These are phyloP conservation scores for Yamadazyma kanchanaburiensis DNA, from an alignment of 1,139 yeast species.

Conservation along the genomic window DNA sequence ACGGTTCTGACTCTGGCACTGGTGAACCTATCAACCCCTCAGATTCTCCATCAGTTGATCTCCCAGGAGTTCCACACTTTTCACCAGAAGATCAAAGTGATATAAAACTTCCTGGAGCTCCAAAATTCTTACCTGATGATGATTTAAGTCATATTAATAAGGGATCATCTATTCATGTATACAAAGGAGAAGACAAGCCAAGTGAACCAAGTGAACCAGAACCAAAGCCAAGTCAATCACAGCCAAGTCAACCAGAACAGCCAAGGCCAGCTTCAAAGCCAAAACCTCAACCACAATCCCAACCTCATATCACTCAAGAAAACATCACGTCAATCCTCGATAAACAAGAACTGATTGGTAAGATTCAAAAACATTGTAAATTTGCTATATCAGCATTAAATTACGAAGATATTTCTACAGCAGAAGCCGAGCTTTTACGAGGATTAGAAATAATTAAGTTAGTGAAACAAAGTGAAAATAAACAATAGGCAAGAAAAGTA, in stretches of 20 bases:
- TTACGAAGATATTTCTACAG: conserved; percentile 84
- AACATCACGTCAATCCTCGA: conserved; percentile 51
- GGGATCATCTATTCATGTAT: conserved; percentile 36
- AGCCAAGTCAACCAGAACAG: background rate
- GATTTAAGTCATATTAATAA: conserved; percentile 38
- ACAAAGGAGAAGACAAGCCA: conserved; percentile 25
- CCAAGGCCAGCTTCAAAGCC: conserved; percentile 3
- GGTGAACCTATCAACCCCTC: conserved; percentile 22
- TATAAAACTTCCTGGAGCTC: conserved; percentile 40
- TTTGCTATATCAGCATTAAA: conserved; percentile 92
- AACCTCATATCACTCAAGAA: conserved; percentile 19
- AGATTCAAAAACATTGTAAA: conserved; percentile 82
- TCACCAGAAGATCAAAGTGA: conserved; percentile 25
- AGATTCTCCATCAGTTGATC: conserved; percentile 8
- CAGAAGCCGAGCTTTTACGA: conserved; percentile 63
- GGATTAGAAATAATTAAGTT: conserved; percentile 47
- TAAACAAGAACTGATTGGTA: conserved; percentile 57
- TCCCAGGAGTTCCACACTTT: conserved; percentile 32
- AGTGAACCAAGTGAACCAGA: too few relatives aligned
- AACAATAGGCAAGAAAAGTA: background rate
- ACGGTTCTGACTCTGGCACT: conserved; percentile 17
- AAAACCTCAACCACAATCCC: background rate
- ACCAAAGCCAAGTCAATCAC: background rate
- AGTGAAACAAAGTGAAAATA: conserved; percentile 6
- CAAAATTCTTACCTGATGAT: conserved; percentile 40